Conservation (phyloP, 2,329 filamentous ascomycete genomes). For the Teratosphaeriaceae sp. region DNA sequence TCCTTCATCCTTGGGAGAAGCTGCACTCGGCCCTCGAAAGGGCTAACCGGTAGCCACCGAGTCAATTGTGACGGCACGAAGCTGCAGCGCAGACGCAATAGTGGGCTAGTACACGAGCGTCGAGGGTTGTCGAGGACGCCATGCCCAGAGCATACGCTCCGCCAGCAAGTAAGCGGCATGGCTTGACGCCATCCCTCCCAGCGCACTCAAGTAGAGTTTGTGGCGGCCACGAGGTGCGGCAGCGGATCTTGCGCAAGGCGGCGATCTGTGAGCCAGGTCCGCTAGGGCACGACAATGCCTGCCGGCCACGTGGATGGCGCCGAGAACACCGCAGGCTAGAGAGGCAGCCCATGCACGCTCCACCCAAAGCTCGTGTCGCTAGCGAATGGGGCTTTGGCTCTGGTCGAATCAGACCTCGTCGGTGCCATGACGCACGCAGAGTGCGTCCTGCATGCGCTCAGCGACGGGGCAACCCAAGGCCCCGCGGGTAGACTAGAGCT, state of each 20-base stretch:
- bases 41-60: not conserved
- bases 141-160: not conserved
- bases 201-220: not conserved
- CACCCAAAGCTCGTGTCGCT: not conserved
- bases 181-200: not conserved
- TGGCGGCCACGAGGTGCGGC: not conserved
- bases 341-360: not conserved
- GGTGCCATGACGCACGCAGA: not conserved
- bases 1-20: not conserved
- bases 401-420: not conserved
- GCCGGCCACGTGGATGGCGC: no score
- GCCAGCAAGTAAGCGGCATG: not conserved
- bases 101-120: not conserved
- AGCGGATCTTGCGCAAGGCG: not conserved
- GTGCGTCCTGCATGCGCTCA: not conserved
- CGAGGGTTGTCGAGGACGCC: not conserved
- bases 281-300: no score
- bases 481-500: not conserved
- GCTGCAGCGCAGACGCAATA: not conserved
- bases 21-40: not conserved
- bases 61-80: not conserved
- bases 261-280: no score
- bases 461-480: not conserved
- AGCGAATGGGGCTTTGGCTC: no score
- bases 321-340: constrained; percentile 1